These are phyloP conservation scores for Eucalyptus curtisii DNA, from an alignment of 345 rosid genomes.

Conservation along the genomic window DNA sequence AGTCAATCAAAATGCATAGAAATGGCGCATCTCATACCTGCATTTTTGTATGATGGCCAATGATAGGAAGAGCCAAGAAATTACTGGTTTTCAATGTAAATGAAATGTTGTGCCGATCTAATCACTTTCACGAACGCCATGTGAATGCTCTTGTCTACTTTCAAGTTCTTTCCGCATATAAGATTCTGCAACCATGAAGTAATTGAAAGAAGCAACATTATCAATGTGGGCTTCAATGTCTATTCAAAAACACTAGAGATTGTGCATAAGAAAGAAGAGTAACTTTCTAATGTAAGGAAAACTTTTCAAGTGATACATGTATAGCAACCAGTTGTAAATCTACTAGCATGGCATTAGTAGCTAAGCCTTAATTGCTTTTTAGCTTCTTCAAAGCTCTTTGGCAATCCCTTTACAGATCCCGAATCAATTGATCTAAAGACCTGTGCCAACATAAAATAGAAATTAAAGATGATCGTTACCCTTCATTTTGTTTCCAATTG, in stretches of 20 bases:
- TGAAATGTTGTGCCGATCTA: slow-evolving; percentile 56
- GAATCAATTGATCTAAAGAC: slow-evolving; percentile 66
- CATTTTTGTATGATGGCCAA: slow-evolving; percentile 63
- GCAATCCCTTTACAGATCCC: slow-evolving; percentile 56
- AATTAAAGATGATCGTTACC: not conserved
- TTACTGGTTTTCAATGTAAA: slow-evolving; percentile 63
- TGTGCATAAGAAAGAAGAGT: too few relatives aligned
- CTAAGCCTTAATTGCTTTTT: slow-evolving; percentile 19
- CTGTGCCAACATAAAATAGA: not conserved
- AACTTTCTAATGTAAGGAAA: too few relatives aligned
- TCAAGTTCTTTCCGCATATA: slow-evolving; percentile 28
- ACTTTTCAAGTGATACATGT: too few relatives aligned
- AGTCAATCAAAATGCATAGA: too few relatives aligned
- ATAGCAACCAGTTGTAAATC: not conserved
- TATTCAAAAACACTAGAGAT: too few relatives aligned
- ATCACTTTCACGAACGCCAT: slow-evolving; percentile 42
- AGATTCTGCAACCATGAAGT: too few relatives aligned
- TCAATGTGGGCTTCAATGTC: too few relatives aligned
- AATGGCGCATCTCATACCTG: slow-evolving; percentile 14
- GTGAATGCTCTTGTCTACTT: slow-evolving; percentile 58
- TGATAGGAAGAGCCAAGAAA: slow-evolving; percentile 40
- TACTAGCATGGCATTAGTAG: not conserved
- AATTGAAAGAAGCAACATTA: too few relatives aligned
- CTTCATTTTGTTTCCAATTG: not conserved
- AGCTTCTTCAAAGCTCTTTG: slow-evolving; percentile 31